Conservation (phyloP, 176 grass and related monocot species). For the Rhynchospora pubera region DNA sequence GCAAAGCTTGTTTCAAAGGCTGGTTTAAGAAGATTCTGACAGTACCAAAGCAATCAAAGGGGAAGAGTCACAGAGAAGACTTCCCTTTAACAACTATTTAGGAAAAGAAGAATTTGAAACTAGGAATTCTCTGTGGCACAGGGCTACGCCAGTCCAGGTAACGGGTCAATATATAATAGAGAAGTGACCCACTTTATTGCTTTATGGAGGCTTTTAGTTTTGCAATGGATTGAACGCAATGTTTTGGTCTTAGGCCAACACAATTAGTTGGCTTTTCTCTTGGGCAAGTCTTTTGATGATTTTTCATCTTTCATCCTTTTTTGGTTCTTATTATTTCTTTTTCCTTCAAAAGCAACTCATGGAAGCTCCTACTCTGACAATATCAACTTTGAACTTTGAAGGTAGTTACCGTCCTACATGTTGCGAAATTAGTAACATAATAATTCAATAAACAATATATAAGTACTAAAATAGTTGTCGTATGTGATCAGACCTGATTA, state of each 20-base stretch:
- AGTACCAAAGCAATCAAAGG: slow-evolving; percentile 16
- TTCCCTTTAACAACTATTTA: slow-evolving; percentile 1
- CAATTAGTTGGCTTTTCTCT: background rate
- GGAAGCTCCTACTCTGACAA: slow-evolving; percentile 17
- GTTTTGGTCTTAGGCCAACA: background rate
- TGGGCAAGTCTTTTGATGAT: slow-evolving; percentile 2
- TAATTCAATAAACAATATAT: background rate
- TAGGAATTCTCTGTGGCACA: background rate
- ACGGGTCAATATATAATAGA: background rate
- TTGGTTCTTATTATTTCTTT: background rate
- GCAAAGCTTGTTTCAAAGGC: slow-evolving; percentile 15
- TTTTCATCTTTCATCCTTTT: slow-evolving; percentile 2
- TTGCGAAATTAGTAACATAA: background rate
- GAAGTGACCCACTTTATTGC: background rate
- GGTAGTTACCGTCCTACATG: background rate
- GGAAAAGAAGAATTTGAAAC: background rate
- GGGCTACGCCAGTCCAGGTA: background rate
- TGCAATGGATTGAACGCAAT: background rate
- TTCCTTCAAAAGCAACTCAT: background rate
- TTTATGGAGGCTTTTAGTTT: background rate
- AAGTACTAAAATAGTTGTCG: background rate
- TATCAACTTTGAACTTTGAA: slow-evolving; percentile 2
- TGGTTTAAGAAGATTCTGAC: slow-evolving; percentile 34
- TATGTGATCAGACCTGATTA: no score
- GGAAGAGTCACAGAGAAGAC: slow-evolving; percentile 15